Conservation (phyloP, 2,329 filamentous ascomycete genomes). For the Diaporthe sp. region DNA sequence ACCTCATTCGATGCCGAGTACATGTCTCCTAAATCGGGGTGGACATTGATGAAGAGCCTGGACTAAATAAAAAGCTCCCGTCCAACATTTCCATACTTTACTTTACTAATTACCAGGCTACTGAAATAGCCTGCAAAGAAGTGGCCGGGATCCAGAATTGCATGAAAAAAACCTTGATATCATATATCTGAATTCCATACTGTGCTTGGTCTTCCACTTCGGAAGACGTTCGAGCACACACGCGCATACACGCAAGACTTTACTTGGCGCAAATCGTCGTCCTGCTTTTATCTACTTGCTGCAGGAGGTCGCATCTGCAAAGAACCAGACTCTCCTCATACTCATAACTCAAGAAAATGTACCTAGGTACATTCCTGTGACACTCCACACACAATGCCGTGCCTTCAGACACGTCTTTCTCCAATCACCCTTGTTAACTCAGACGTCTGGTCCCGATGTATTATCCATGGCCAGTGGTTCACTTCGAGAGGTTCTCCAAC, state of each 20-base stretch:
- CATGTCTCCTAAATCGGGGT: background rate
- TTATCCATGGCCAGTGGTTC: background rate
- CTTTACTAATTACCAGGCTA: background rate
- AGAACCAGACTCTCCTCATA: background rate
- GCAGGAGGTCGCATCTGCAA: background rate
- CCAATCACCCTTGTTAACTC: background rate
- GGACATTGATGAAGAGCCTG: background rate
- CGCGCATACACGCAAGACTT: background rate
- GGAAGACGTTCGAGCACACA: background rate
- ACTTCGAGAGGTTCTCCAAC: background rate
- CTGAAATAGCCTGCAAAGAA: background rate
- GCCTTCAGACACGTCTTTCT: background rate
- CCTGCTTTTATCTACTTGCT: background rate
- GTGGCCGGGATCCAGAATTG: background rate
- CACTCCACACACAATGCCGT: background rate
- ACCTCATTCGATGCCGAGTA: too few species aligned
- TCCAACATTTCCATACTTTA: background rate
- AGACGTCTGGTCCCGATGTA: background rate
- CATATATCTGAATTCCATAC: background rate
- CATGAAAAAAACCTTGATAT: background rate
- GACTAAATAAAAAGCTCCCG: background rate
- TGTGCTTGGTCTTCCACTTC: background rate
- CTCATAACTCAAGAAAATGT: background rate
- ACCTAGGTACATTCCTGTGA: background rate
- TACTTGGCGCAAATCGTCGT: background rate